Evolutionary conservation across 345 rosid species (phyloP).

Genomic region (Laguncularia racemosa): DNA sequence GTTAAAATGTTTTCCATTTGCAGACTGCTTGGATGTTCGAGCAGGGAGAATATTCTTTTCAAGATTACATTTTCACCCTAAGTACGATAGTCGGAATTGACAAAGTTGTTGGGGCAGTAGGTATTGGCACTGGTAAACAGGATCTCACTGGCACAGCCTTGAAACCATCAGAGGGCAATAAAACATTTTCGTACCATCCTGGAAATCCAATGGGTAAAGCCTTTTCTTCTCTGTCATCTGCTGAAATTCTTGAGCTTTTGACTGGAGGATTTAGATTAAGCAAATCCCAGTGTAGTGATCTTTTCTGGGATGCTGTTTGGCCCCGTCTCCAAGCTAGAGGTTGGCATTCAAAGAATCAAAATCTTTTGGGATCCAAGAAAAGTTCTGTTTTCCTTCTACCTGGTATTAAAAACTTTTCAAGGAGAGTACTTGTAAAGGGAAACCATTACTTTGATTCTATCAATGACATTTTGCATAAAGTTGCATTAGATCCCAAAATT

Average conservation of each 20-base stretch:
- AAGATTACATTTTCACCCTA: slow-evolving; percentile 33
- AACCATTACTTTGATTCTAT: slow-evolving; percentile 55
- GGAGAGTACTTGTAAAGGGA: slow-evolving; percentile 45
- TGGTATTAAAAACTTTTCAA: slow-evolving; percentile 43
- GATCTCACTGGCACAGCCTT: slow-evolving; percentile 35
- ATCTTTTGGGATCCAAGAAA: slow-evolving; percentile 20
- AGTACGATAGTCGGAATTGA: slow-evolving; percentile 24
- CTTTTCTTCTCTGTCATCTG: slow-evolving; percentile 34
- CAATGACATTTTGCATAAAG: slow-evolving; percentile 57
- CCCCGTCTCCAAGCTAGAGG: slow-evolving; percentile 51
- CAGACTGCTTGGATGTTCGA: slow-evolving; percentile 48
- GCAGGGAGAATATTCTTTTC: slow-evolving; percentile 44
- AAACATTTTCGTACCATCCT: slow-evolving; percentile 16
- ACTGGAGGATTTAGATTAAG: slow-evolving; percentile 43
- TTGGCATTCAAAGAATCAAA: slow-evolving; percentile 42
- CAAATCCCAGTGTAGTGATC: slow-evolving; percentile 43
- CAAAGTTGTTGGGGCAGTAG: slow-evolving; percentile 31
- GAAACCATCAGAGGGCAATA: slow-evolving; percentile 31
- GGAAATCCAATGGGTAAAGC: slow-evolving; percentile 46
- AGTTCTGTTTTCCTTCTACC: slow-evolving; percentile 38
- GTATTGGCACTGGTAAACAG: slow-evolving; percentile 39
- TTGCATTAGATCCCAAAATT: slow-evolving; percentile 56
- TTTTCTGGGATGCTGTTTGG: slow-evolving; percentile 64
- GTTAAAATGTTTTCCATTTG: slow-evolving; percentile 7
- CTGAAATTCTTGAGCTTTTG: slow-evolving; percentile 36